Evolutionary conservation across 176 grass and related monocot species (phyloP), one percentile per base, ranked within the genome.

Genomic region (Pontederia paniculata): DNA sequence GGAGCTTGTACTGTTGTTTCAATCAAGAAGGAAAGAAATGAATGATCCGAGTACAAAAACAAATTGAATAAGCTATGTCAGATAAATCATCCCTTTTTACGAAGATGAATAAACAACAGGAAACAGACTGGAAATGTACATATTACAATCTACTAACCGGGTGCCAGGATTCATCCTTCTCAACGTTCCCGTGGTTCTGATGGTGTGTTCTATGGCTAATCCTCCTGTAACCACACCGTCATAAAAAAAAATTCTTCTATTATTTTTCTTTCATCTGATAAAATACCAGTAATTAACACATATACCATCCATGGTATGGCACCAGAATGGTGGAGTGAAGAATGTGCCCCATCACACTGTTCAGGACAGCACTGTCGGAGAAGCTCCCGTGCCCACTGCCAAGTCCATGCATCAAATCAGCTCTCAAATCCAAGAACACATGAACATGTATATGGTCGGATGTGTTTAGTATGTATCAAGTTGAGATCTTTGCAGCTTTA

Each of bases 231-330:
- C 21, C 19, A 19, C 8, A 2, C 2, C 12, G n/a, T n/a, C n/a
- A n/a, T n/a, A n/a, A n/a, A n/a, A n/a, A n/a, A n/a, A n/a, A n/a
- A n/a, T n/a, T n/a, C n/a, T n/a, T n/a, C n/a, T n/a, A n/a, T 12
- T 49, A 4, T 49, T 12, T 49, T 3, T 49, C 15, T 49, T 12
- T 49, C 1, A 0, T 49, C 1, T 11, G 8, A n/a, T 50, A 2
- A 25, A 57, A 28, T 7, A 37, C 3, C 0, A 57, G 4, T 15
- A 25, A n/a, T 14, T 15, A 14, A 14, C 5, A n/a, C 20, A 12
- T 11, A 10, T 67, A 54, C 64, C 64, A 67, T 67, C 64, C 64
- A 67, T 67, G 64, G 11, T 54, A 67, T 9, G 64, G 64, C 25
- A 67, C 64, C 49, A 67, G 64, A 44, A 67, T 67, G 28, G 1